These are phyloP conservation scores for Rehmannia glutinosa DNA, from an alignment of 257 asterid genomes.

Conservation along the genomic window DNA sequence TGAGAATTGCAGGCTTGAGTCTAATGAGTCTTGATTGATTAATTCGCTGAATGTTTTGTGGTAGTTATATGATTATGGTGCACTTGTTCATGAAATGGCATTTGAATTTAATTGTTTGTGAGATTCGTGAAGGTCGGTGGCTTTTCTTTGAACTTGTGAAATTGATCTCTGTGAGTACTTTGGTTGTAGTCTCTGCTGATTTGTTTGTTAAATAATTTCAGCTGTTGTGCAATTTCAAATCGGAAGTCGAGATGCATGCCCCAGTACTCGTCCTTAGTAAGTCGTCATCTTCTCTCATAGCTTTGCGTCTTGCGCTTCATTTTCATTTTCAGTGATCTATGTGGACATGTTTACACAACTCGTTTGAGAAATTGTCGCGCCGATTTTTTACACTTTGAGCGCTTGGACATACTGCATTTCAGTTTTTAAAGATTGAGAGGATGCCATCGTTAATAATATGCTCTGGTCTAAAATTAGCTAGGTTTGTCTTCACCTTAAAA, in stretches of 20 bases:
- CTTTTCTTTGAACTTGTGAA: too few relatives aligned
- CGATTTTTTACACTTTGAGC: neutral
- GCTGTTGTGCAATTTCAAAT: constrained; percentile 11
- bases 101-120: too few relatives aligned
- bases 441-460: neutral
- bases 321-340: neutral
- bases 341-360: neutral
- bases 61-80: too few relatives aligned
- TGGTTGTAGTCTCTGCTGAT: too few relatives aligned
- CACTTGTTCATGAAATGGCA: too few relatives aligned
- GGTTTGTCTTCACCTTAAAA: neutral
- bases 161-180: too few relatives aligned
- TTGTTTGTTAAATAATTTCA: too few relatives aligned
- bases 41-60: too few relatives aligned
- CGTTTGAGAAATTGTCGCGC: neutral
- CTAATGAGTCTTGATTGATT: too few relatives aligned
- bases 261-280: constrained; percentile 79
- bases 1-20: too few relatives aligned
- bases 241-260: constrained; percentile 49
- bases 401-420: neutral
- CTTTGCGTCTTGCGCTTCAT: neutral
- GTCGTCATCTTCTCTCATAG: constrained; percentile 11
- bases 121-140: too few relatives aligned
- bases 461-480: neutral
- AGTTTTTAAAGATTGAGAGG: neutral